Base-by-base conservation (phyloP, 352 stramenopile genomes). In the Phytophthora pseudosyringae region DNA sequence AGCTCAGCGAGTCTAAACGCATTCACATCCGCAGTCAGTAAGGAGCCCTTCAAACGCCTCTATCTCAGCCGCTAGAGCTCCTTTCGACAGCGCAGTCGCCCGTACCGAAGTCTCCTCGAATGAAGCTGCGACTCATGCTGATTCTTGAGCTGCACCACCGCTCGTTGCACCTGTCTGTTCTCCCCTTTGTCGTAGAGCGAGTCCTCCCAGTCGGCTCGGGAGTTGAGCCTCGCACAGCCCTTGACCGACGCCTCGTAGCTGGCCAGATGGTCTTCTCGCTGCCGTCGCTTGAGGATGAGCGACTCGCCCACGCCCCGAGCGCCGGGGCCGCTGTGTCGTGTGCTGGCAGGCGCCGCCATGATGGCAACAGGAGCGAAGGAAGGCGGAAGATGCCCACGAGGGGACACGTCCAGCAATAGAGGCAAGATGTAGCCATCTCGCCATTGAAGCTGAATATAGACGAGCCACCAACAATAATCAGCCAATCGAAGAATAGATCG, bases 61-160 rank as follows among this genome's bases (percentile, higher is more conserved):
- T 40, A 50, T 51, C 38, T 26, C 40, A 55, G 11, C 3, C 31
- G 33, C 18, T 43, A 49, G 21, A 47, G 54, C 16, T 58, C 18
- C 13, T 36, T 43, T 51, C 3, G n/a, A 44, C 10, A 12, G 4
- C 10, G 31, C 6, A 21, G 15, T 25, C 38, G 47, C 38, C 55
- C 10, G 28, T 51, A 89, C 83, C 71, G 51, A 18, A 91, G 69
- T 3, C 76, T 75, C 6, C 83, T 64, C 10, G 76, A 88, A 45
- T 91, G 83, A 13, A 94, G 67, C 31, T 91, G 65, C 18, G 83
- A 91, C 64, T 94, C 85, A 38, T 89, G 72, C 57, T 94, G 83
- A 45, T 92, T 91, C 63, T 87, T 88, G 25, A 94, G 64, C n/a
- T 67, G 74, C 7, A 47, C 32, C 12, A 86, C 61, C 21, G 74